Evolutionary conservation across 2,329 filamentous ascomycete genomes (phyloP).

Genomic region (Apiospora aurea): DNA sequence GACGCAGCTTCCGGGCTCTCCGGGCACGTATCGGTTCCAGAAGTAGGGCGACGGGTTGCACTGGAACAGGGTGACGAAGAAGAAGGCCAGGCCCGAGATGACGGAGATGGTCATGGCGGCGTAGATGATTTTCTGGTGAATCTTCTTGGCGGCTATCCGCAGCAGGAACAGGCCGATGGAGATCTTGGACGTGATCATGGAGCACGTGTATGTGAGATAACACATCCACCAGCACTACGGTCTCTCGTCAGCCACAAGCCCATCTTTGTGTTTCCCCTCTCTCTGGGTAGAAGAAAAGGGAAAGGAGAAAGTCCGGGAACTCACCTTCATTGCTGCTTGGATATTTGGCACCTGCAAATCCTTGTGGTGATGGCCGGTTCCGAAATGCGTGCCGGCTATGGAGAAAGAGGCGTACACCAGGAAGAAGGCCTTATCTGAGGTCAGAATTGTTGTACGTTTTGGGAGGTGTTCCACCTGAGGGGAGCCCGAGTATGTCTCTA

Average conservation of each 20-base stretch:
- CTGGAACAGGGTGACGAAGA: constrained; percentile 36
- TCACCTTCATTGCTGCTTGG: constrained; percentile 23
- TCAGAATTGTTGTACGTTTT: background rate
- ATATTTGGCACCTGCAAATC: constrained; percentile 10
- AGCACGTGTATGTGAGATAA: constrained; percentile 33
- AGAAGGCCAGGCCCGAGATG: constrained; percentile 33
- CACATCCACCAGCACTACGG: constrained; percentile 36
- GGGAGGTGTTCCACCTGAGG: background rate
- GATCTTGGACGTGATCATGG: constrained; percentile 35
- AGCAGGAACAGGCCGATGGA: constrained; percentile 36
- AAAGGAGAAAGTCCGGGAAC: background rate
- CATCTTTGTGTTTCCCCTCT: background rate
- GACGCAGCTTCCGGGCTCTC: constrained; percentile 37
- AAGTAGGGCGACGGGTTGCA: constrained; percentile 33
- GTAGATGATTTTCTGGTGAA: constrained; percentile 34
- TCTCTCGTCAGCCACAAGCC: background rate
- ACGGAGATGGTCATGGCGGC: constrained; percentile 30
- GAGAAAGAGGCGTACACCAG: constrained; percentile 21
- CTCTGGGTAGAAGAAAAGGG: background rate
- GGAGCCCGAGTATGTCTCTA: background rate
- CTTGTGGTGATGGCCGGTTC: constrained; percentile 25
- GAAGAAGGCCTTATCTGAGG: constrained; percentile 19
- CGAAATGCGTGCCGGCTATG: constrained; percentile 21
- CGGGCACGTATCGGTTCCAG: constrained; percentile 31
- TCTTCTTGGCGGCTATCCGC: constrained; percentile 32